Evolutionary conservation across 1,139 yeast species (phyloP), one percentile per base, ranked within the genome.

Genomic region (Sugiyamaella sp.): DNA sequence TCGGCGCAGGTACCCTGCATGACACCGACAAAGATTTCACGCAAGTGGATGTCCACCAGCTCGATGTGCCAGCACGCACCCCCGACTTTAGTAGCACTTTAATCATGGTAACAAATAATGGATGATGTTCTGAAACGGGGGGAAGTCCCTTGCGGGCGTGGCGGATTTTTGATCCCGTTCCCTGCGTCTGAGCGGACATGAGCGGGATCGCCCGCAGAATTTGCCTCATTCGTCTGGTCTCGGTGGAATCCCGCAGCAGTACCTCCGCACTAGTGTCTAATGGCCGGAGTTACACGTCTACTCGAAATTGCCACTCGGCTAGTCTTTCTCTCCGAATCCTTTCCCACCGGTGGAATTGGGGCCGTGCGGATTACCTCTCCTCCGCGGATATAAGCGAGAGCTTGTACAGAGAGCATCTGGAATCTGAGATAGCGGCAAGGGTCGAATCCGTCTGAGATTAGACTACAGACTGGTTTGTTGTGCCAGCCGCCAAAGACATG

Each of bases 361-460:
- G 19, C 43, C 27, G 43, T 21, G 41, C 24, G 24, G 20, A 38
- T 38, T 38, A 9, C 41, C 24, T 14, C 19, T 6, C 14, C 19
- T 3, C 8, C 14, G 20, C 21, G 10, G 32, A 8, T 25, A 19
- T 4, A 8, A 9, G 41, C 21, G 41, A 25, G 20, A 38, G n/a
- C n/a, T n/a, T n/a, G n/a, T n/a, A n/a, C n/a, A n/a, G n/a, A n/a
- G n/a, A n/a, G n/a, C n/a, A n/a, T n/a, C n/a, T n/a, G n/a, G n/a
- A 12, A 8, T 25, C 8, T 12, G 12, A 37, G 45, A 41, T 41
- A 41, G 45, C 20, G 45, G 45, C 35, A 14, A 41, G 45, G 45
- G 45, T 25, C 14, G 27, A 29, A 25, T 6, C 9, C 29, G 10
- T n/a, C n/a, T n/a, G n/a, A n/a, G n/a, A n/a, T n/a, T n/a, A n/a